Percentiles rank a stretch among this genome's conserved stretches.
Conservation (phyloP, 2,329 filamentous ascomycete species). For the Macrophomina pseudophaseolina region DNA sequence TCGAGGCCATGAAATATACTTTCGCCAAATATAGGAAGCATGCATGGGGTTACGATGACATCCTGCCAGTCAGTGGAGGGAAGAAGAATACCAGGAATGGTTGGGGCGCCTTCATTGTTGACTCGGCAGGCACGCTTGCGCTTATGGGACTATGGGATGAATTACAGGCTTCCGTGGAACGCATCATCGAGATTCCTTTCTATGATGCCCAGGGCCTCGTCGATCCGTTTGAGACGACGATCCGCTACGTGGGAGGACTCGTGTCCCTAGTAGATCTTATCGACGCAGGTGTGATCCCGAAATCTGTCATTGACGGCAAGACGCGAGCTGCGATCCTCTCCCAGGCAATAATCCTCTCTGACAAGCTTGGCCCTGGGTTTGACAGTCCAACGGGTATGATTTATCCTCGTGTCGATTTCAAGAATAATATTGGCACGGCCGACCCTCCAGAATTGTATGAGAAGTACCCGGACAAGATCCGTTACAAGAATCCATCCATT, state of each 20-base stretch:
- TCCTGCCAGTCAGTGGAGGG: slow-evolving; percentile 45
- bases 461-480: slow-evolving; percentile 38
- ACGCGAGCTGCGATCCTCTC: slow-evolving; percentile 42
- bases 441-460: slow-evolving; percentile 38
- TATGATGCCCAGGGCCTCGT: slow-evolving; percentile 41
- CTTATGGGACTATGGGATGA: slow-evolving; percentile 52
- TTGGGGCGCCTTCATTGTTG: slow-evolving; percentile 51
- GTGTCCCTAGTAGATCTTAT: slow-evolving; percentile 48
- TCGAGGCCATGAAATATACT: slow-evolving; percentile 47
- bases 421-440: slow-evolving; percentile 37
- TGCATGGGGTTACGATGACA: slow-evolving; percentile 49
- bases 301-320: slow-evolving; percentile 37
- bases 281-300: slow-evolving; percentile 47
- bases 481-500: slow-evolving; percentile 44
- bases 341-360: slow-evolving; percentile 45
- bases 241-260: slow-evolving; percentile 47
- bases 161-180: slow-evolving; percentile 45
- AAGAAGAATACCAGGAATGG: slow-evolving; percentile 44
- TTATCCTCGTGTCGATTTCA: slow-evolving; percentile 53
- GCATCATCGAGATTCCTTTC: slow-evolving; percentile 47
- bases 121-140: slow-evolving; percentile 46
- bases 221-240: slow-evolving; percentile 50
- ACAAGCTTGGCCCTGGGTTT: slow-evolving; percentile 46
- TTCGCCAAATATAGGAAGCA: slow-evolving; percentile 46
- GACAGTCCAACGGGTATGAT: slow-evolving; percentile 50